These are phyloP conservation scores for Arabidopsis thaliana DNA, from an alignment of 345 rosid genomes.

Conservation along the genomic window DNA sequence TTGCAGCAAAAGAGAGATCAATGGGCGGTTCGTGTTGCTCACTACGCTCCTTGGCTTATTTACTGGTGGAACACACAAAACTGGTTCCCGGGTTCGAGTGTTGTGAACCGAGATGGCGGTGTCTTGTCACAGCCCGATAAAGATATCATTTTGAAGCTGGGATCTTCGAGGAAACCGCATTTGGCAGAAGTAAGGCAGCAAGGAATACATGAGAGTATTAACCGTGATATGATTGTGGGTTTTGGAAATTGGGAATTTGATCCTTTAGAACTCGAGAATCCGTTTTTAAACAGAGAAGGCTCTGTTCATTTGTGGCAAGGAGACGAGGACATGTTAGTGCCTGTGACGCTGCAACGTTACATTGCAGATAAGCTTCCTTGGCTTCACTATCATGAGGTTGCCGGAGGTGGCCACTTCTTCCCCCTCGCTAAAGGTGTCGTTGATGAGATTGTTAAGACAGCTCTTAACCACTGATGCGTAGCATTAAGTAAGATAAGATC, in stretches of 20 bases:
- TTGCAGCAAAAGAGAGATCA: slow-evolving; percentile 49
- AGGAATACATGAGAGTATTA: slow-evolving; percentile 63
- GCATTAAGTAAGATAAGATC: background rate
- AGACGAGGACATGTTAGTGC: slow-evolving; percentile 64
- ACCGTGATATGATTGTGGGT: slow-evolving; percentile 58
- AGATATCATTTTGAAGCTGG: slow-evolving; percentile 37
- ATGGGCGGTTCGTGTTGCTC: slow-evolving; percentile 63
- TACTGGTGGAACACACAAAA: slow-evolving; percentile 72
- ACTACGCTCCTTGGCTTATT: slow-evolving; percentile 62
- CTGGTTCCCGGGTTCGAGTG: slow-evolving; percentile 55
- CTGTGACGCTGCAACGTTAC: slow-evolving; percentile 53
- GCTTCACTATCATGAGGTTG: slow-evolving; percentile 72
- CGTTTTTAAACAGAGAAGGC: slow-evolving; percentile 55
- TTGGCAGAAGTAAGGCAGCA: slow-evolving; percentile 60
- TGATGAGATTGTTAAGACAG: slow-evolving; percentile 55
- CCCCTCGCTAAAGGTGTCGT: slow-evolving; percentile 41
- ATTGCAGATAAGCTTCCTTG: slow-evolving; percentile 67
- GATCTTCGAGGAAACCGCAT: slow-evolving; percentile 28
- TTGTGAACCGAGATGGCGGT: slow-evolving; percentile 17
- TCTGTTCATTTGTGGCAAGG: slow-evolving; percentile 82
- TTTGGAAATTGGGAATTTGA: slow-evolving; percentile 77
- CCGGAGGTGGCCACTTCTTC: slow-evolving; percentile 57
- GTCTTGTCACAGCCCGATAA: slow-evolving; percentile 49
- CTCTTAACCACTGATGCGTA: slow-evolving; percentile 43
- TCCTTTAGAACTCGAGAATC: slow-evolving; percentile 62